A percentile compares a stretch with the other conserved stretches of the same genome.
phyloP scores from a whole-genome alignment of 345 rosid genomes.

The Arabidopsis arenosa region DNA sequence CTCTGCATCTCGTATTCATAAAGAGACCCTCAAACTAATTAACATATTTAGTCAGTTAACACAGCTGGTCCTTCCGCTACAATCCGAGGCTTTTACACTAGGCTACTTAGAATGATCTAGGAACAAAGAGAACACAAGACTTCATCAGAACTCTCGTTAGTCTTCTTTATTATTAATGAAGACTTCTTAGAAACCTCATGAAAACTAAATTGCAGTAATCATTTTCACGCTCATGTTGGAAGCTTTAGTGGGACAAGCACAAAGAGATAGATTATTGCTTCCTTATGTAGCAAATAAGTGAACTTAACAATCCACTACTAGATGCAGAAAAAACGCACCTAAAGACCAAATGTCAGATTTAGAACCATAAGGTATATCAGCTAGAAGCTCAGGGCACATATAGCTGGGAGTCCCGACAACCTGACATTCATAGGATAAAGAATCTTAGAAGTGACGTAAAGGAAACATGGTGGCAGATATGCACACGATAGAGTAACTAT shows the following conservation, averaged over 20 bases:
- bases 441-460: conserved; percentile 15
- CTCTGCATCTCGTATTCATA: background rate
- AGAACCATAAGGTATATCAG: conserved; percentile 93
- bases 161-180: background rate
- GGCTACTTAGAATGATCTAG: background rate
- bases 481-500: conserved; percentile 1
- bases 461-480: conserved; percentile 17
- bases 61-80: background rate
- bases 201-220: background rate
- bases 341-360: conserved; percentile 94
- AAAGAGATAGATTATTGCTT: background rate
- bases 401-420: conserved; percentile 97
- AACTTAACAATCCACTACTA: background rate
- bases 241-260: background rate
- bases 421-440: conserved; percentile 48
- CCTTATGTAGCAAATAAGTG: background rate
- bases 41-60: conserved; percentile 2
- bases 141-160: background rate
- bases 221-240: background rate
- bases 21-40: background rate
- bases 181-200: background rate
- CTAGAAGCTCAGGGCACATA: conserved; percentile 97
- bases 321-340: conserved; percentile 50
- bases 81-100: background rate
- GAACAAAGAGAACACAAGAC: background rate